Evolutionary conservation across 2,329 filamentous ascomycete genomes (phyloP), one percentile per base, ranked within the genome.

Genomic region (Epichloe festucae): DNA sequence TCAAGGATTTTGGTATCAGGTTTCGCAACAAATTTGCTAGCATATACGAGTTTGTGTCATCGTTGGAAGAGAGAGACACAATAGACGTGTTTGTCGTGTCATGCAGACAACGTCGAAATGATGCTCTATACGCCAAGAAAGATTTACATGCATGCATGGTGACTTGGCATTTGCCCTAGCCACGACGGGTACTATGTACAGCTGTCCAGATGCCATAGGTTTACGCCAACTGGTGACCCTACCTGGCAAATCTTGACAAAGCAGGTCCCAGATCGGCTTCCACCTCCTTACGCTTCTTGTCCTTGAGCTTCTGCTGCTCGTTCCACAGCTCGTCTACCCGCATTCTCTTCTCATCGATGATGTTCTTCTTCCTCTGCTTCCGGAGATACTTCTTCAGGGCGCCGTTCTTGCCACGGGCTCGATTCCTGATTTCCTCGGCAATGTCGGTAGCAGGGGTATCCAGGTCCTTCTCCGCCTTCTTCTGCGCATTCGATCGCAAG

Each of bases 301-400:
- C 71, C 62, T 77, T 82, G 62, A 82, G 79, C 65, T 83, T 78
- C 59, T 84, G 78, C 66, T 80, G 81, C 66, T 85, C 80, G 58
- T 84, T 81, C 73, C 85, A 83, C 65, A 95, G 74, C 69, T 89
- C 87, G 66, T 96, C 87, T 46, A 90, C 84, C 64, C 84, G 83
- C 67, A 95, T 70, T 64, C 87, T 84, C 78, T 91, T 90, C 76
- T 96, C 93, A 73, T 98, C 93, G 66, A 98, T 89, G 53, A 98
- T 81, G 67, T 97, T 97, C 76, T 85, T 88, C 63, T 85, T 84
- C 45, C 88, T 83, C 72, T 93, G 90, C 81, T 97, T 97, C 58
- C 93, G 76, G 63, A 97, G 69, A 65, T 94, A 90, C 67, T 90
- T 89, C 63, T 89, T 83, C 57, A 97, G 70, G 53, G 87, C 87